Conservation (phyloP, 78 protist genomes). For the Pirum gemmata region DNA sequence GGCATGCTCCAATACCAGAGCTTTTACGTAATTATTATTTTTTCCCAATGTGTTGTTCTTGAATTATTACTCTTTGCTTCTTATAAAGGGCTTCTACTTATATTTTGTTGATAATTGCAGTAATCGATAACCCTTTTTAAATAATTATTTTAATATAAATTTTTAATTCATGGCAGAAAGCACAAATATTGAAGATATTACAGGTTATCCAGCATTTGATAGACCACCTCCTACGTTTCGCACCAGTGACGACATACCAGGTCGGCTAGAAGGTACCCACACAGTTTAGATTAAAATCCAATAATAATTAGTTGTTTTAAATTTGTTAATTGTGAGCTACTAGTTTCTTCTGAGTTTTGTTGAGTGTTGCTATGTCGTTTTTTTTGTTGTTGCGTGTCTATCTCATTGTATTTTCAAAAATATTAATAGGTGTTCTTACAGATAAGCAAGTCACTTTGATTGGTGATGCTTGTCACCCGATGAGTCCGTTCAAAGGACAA, state of each 20-base stretch:
- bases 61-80: no score
- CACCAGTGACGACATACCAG: not conserved
- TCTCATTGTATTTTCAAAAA: no score
- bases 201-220: conserved; percentile 30
- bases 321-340: not conserved
- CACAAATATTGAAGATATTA: not conserved
- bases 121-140: no score
- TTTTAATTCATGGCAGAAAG: no score
- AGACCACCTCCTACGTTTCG: not conserved
- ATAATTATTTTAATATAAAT: no score
- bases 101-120: no score
- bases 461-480: conserved; percentile 31
- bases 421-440: not conserved
- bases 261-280: not conserved
- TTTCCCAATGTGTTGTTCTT: no score
- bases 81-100: no score
- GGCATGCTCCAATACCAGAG: conserved; percentile 11
- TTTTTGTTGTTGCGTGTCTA: not conserved
- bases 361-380: not conserved
- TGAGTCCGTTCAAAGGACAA: conserved; percentile 45
- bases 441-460: not conserved
- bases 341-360: not conserved
- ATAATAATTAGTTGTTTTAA: not conserved
- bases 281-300: not conserved
- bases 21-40: no score